Evolutionary conservation across 805 yeast species (phyloP), one percentile per base, ranked within the genome.

Genomic region (Debaryomyces castellii): DNA sequence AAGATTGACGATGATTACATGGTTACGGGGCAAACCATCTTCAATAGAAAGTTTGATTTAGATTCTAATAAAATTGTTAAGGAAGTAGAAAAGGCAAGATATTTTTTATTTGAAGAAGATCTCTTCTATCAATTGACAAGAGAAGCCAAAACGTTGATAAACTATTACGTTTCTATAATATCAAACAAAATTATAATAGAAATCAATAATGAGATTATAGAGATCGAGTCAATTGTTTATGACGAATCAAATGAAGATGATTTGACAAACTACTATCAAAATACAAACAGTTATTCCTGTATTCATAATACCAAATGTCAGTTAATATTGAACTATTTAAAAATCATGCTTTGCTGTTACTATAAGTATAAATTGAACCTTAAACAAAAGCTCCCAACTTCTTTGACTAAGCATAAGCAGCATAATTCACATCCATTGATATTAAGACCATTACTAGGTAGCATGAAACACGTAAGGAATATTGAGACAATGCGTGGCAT

Each of bases 101-200:
- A 78, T 51, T 79, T 81, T 48, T 71, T 91, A 6, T 92, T 92
- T 67, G 98, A 92, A 59, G 94, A 88, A 57, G 98, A 92, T 62
- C 71, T 92, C 44, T 89, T 89, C 68, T 81, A 80, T 62, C 90
- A 85, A 54, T 65, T 92, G 45, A 74, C 83, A 20, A 80, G 83
- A 51, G 99, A 92, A 63, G 89, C 96, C 1, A 76, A 84, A 24
- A 60, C 74, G 5, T 68, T 92, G 47, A 76, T 84, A 8, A 80
- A 89, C 16, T 81, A 83, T 52, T 84, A 86, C 44, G 92, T 89
- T 3, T 73, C 75, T 12, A 76, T 83, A 14, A 82, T 86, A 24
- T 77, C 76, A 43, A 81, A 83, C 48, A 83, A 81, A 52, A 77
- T 91, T 17, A 72, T 77, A 0, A 73, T 89, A 36, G 89, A 87